phyloP scores from a whole-genome alignment of 768 basidiomycete species.

The Leccinum longicurvipes region DNA sequence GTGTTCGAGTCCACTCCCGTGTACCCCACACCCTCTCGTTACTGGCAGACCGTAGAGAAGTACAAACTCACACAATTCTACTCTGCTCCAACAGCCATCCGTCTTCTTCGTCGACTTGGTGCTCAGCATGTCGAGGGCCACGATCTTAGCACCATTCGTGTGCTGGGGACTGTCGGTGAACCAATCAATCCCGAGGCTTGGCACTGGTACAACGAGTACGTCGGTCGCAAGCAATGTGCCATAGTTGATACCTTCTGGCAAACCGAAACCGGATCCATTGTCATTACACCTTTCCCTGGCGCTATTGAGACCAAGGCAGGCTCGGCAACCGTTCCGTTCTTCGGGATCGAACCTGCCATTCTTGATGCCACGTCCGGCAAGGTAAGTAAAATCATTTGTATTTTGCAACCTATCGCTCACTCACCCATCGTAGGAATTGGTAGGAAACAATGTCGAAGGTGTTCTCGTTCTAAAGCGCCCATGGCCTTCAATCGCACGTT shows the following conservation, averaged over 20 bases:
- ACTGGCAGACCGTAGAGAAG: conserved; percentile 95
- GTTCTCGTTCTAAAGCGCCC: conserved; percentile 82
- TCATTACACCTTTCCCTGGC: conserved; percentile 93
- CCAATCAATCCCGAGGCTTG: conserved; percentile 99
- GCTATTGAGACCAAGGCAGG: conserved; percentile 96
- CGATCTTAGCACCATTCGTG: conserved; percentile 79
- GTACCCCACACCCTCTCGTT: conserved; percentile 93
- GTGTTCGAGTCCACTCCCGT: conserved; percentile 97
- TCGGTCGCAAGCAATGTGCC: conserved; percentile 83
- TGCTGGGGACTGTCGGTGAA: conserved; percentile 92
- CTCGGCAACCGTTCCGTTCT: conserved; percentile 96
- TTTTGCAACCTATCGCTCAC: not conserved
- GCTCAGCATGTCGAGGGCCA: conserved; percentile 79
- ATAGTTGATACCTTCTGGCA: conserved; percentile 97
- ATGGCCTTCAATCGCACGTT: conserved; percentile 95
- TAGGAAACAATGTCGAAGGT: conserved; percentile 85
- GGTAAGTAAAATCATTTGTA: conserved; percentile 29
- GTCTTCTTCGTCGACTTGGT: conserved; percentile 83
- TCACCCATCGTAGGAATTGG: conserved; percentile 45
- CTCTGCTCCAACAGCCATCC: conserved; percentile 91
- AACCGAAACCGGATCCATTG: conserved; percentile 96
- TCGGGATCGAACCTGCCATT: conserved; percentile 86
- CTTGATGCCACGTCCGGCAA: conserved; percentile 81
- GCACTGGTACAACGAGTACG: conserved; percentile 98
- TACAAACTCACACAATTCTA: conserved; percentile 96